Base-by-base conservation (phyloP, 164 flowering plant genomes). In the Umbellularia californica region DNA sequence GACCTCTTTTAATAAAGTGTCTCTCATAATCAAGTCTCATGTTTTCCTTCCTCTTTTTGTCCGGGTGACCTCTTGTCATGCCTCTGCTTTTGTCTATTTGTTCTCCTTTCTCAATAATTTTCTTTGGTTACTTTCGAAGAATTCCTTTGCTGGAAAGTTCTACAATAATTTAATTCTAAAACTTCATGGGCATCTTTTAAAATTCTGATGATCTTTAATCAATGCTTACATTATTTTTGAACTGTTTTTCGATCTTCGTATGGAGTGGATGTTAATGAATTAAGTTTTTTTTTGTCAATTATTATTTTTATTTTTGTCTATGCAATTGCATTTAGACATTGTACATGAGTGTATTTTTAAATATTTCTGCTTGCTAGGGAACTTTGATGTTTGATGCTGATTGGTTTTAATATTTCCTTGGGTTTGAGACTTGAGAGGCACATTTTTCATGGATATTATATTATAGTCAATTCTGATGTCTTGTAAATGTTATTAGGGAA, bases 401-500 rank as follows among this genome's bases (percentile, higher is more conserved):
- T 20, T 64, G 24, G 3, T 20, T 64, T 12, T 12, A 64, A 17
- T 64, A 64, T 64, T 22, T 24, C 22, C 30, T 5, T 64, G 27
- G 67, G 22, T 22, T 64, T 64, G 25, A 22, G 30, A 22, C 6
- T 64, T 64, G 25, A 22, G 67, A 22, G 67, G 15, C 5, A 24
- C 5, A 20, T 17, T 64, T 64, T 64, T 12, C 22, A 24, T 24
- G 22, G 12, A 64, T 64, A 9, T 64, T 64, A 64, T 22, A 55
- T 15, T 55, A 55, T 55, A 5, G 60, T 55, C n/a, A 13, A 55
- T 17, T 55, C 13, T 55, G n/a, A 15, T 20, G n/a, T 55, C 60
- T 20, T 17, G 60, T 55, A 55, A 55, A 55, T 55, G n/a, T 55
- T 17, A 0, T 55, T 20, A 94, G 98, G 93, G 97, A 88, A 51